Conservation (phyloP, 495 filamentous ascomycete genomes). For the Lentithecium fluviatile region DNA sequence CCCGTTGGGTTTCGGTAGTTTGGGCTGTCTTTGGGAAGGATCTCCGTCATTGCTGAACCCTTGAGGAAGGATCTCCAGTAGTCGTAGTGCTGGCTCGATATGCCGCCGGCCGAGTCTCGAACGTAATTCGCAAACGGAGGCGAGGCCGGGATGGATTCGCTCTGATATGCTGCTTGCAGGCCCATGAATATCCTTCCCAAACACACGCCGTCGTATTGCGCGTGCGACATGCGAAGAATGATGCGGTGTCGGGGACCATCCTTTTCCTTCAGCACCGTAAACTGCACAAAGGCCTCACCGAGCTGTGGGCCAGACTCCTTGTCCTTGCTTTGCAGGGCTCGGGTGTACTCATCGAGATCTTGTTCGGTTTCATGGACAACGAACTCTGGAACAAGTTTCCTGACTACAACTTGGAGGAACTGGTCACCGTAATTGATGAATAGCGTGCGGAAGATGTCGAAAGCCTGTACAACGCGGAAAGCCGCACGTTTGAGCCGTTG, state of each 20-base stretch:
- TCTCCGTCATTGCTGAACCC: constrained; percentile 16
- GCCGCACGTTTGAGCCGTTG: background rate
- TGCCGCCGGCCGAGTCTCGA: background rate
- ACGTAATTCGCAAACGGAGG: constrained; percentile 15
- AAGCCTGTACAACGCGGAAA: constrained; percentile 7
- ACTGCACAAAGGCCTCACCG: constrained; percentile 5
- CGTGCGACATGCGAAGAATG: constrained; percentile 19
- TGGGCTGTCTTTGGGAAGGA: constrained; percentile 1
- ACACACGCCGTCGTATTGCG: constrained; percentile 18
- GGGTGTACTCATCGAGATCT: background rate
- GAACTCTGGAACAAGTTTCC: constrained; percentile 9
- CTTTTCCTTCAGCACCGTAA: constrained; percentile 9
- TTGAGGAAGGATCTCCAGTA: constrained; percentile 24
- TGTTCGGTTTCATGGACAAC: constrained; percentile 3
- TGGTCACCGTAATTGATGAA: constrained; percentile 5
- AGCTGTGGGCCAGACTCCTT: background rate
- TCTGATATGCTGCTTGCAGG: constrained; percentile 9
- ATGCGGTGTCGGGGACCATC: constrained; percentile 3
- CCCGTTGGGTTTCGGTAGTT: background rate
- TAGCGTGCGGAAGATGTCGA: constrained; percentile 19
- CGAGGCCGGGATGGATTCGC: background rate
- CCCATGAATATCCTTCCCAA: constrained; percentile 4
- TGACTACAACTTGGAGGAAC: constrained; percentile 18
- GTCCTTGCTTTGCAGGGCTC: background rate
- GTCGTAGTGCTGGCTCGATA: background rate